Evolutionary conservation across 2,329 filamentous ascomycete species (phyloP), one percentile per base, ranked within the genome.

Genomic region (Metarhizium album): DNA sequence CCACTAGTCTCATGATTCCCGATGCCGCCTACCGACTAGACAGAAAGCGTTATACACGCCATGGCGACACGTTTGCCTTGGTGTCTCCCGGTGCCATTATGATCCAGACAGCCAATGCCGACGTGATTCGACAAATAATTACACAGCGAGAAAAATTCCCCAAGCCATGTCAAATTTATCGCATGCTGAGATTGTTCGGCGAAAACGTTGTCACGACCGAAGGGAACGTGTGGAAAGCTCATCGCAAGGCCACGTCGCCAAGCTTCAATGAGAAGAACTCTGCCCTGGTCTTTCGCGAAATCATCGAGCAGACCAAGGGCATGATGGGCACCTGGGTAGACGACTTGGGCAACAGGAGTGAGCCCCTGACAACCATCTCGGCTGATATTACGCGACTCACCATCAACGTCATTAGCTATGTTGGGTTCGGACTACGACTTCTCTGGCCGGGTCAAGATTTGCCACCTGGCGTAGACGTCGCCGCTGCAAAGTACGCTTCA

Each of bases 261-360:
- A 80, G 80, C 3, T 90, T 91, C 65, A 87, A 84, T 52, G 87
- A 91, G 69, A 82, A 77, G 67, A 90, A 88, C 64, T 83, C 87
- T 51, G 72, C 75, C 14, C 64, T 86, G 24, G 81, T 86, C 1
- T 87, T 83, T 65, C 69, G 68, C 8, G 82, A 87, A 62, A 74
- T 77, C 1, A 70, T 85, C 22, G 56, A 60, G 9, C 86, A 90
- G 68, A 78, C 84, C 0, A 69, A 76, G 54, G 74, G 75, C 13
- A 76, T 87, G 76, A 59, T 86, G 29, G 63, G 67, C 35, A 71
- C 73, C 46, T 87, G 83, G 81, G 67, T 76, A 4, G 71, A 68
- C 60, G 49, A 52, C 37, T 52, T 38, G 1, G 58, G 51, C 2
- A 47, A 53, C 18, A 49, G 56, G 20, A 58, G 53, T 23, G 60